Percentiles rank a stretch among this genome's conserved stretches.
Evolutionary conservation across 495 filamentous ascomycete species (phyloP).

Genomic region (Pyrenopolyporus hunteri): DNA sequence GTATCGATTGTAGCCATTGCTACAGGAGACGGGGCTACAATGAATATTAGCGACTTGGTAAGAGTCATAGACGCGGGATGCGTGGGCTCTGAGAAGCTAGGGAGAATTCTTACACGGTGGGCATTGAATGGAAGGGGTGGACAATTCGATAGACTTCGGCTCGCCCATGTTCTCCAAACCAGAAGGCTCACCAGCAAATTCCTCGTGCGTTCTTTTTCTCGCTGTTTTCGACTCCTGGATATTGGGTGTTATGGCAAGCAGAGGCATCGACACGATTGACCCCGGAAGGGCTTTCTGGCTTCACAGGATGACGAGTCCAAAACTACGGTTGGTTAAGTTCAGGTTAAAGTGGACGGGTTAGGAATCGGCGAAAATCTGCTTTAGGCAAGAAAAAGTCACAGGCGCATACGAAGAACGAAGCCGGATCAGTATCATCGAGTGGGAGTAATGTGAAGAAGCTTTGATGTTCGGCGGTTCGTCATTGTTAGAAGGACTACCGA

Average conservation of each 20-base stretch:
- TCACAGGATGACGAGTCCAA: constrained; percentile 1
- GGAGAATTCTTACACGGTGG: constrained; percentile 23
- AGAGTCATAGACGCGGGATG: background rate
- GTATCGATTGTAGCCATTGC: constrained; percentile 18
- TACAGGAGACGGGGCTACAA: constrained; percentile 13
- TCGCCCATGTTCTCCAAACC: constrained; percentile 18
- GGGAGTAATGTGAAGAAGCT: too few species aligned
- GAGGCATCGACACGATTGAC: constrained; percentile 42
- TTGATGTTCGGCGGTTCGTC: constrained; percentile 8
- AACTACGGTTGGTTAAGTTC: background rate
- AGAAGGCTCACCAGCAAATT: constrained; percentile 36
- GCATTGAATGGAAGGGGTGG: constrained; percentile 7
- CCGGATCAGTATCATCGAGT: too few species aligned
- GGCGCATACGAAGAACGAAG: too few species aligned
- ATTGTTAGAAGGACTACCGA: background rate
- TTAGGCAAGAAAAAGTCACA: too few species aligned
- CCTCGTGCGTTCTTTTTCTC: constrained; percentile 47
- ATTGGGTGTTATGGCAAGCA: constrained; percentile 46
- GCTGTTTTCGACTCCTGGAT: constrained; percentile 39
- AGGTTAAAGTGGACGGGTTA: too few species aligned
- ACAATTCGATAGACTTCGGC: constrained; percentile 11
- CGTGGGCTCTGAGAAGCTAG: background rate
- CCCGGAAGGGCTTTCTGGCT: constrained; percentile 1
- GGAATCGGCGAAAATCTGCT: too few species aligned
- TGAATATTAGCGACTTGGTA: background rate